Conservation (phyloP, 352 stramenopile genomes). For the Phytophthora syringae region DNA sequence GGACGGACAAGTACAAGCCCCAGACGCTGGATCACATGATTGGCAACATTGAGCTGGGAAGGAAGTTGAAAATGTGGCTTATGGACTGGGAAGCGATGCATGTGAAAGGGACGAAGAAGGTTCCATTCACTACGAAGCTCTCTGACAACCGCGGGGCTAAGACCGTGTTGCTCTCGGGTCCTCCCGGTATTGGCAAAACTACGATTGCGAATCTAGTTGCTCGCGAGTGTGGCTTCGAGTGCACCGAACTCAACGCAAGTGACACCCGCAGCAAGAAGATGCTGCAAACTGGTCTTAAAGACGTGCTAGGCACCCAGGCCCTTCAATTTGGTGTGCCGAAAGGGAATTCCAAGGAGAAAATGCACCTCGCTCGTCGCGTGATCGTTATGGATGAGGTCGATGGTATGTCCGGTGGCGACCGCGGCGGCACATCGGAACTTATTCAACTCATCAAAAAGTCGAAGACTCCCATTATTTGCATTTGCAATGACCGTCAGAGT, state of each 20-base stretch:
- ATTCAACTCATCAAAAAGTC: constrained; percentile 99
- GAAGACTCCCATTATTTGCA: constrained; percentile 99
- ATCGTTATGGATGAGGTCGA: constrained; percentile 99
- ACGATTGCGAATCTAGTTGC: constrained; percentile 95
- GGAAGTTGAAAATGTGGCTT: constrained; percentile 89
- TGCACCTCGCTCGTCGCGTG: constrained; percentile 87
- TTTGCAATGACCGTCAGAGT: constrained; percentile 99
- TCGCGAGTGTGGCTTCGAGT: constrained; percentile 92
- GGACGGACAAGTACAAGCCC: constrained; percentile 98
- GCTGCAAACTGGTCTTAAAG: constrained; percentile 90
- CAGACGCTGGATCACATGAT: constrained; percentile 93
- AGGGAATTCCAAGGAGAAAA: constrained; percentile 52
- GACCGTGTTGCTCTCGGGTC: constrained; percentile 96
- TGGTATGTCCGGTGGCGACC: constrained; percentile 97
- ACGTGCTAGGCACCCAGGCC: constrained; percentile 93
- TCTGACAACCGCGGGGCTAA: constrained; percentile 92
- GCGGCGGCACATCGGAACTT: constrained; percentile 97
- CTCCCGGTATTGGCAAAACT: constrained; percentile 97
- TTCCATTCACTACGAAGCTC: constrained; percentile 75
- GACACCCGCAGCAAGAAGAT: constrained; percentile 98
- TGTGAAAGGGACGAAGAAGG: constrained; percentile 85
- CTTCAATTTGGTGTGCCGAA: constrained; percentile 77
- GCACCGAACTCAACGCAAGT: constrained; percentile 97
- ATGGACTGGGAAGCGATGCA: constrained; percentile 83
- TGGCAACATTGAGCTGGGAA: constrained; percentile 91